phyloP scores from a whole-genome alignment of 208 protist genomes.

The Crithidia expoeki region DNA sequence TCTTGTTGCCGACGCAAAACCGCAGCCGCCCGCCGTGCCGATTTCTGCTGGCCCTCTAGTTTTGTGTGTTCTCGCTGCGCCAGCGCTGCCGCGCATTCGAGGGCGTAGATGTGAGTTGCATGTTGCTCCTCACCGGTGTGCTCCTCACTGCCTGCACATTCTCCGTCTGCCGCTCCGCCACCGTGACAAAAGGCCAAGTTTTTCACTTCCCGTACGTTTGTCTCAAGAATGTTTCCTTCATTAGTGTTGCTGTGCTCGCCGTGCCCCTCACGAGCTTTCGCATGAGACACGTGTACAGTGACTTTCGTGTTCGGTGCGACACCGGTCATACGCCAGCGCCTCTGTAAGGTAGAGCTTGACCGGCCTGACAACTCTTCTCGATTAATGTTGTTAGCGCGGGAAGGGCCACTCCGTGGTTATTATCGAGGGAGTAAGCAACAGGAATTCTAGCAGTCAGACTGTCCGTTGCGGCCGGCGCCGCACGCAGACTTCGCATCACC shows the following conservation, averaged over 20 bases:
- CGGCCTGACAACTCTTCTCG: too few relatives aligned
- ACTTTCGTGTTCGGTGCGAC: slow-evolving; percentile 26
- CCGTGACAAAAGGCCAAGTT: background rate
- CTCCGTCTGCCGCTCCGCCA: too few relatives aligned
- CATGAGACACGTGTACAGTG: background rate
- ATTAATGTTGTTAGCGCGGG: too few relatives aligned
- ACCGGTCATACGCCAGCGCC: slow-evolving; percentile 21
- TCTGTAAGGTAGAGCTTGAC: background rate
- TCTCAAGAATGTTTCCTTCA: too few relatives aligned
- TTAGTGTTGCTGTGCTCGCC: too few relatives aligned
- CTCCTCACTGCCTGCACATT: too few relatives aligned
- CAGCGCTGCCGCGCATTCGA: slow-evolving; percentile 4
- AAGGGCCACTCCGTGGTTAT: too few relatives aligned
- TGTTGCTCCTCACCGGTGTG: slow-evolving; percentile 9
- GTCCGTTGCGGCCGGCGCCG: slow-evolving; percentile 8
- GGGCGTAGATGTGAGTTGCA: slow-evolving; percentile 1
- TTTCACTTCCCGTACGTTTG: background rate
- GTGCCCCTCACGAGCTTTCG: background rate
- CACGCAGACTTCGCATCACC: slow-evolving; percentile 26
- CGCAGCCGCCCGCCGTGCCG: slow-evolving; percentile 38
- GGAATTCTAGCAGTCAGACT: slow-evolving; percentile 11
- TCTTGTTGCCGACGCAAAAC: slow-evolving; percentile 25
- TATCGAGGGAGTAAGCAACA: background rate
- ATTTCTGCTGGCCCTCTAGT: slow-evolving; percentile 25
- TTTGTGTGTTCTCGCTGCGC: background rate